Percentiles rank a stretch among this genome's conserved stretches.
phyloP scores from a whole-genome alignment of 192 early-diverging fungal genomes.

The Ramicandelaber brevisporus region DNA sequence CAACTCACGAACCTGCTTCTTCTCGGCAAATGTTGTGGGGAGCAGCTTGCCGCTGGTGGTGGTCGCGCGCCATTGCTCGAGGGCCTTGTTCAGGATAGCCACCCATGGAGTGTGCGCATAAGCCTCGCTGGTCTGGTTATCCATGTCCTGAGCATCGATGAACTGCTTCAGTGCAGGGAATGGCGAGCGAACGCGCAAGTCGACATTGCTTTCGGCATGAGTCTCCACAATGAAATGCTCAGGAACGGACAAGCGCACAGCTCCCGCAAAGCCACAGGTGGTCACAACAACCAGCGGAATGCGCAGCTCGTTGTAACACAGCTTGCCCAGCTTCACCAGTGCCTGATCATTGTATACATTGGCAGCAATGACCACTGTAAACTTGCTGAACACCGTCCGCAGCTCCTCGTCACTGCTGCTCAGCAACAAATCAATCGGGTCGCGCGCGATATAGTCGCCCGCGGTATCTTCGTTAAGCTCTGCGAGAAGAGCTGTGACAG shows the following conservation, averaged over 20 bases:
- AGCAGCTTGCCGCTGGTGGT: constrained; percentile 13
- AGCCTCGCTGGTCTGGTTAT: constrained; percentile 30
- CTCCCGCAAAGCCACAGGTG: constrained; percentile 51
- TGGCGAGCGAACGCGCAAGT: constrained; percentile 63
- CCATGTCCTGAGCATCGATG: constrained; percentile 39
- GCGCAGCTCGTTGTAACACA: too few relatives aligned
- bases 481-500: constrained; percentile 29
- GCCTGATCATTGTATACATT: constrained; percentile 26
- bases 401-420: too few relatives aligned
- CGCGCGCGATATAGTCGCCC: too few relatives aligned
- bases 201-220: constrained; percentile 50
- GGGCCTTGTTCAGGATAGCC: constrained; percentile 48
- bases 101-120: constrained; percentile 67
- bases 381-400: too few relatives aligned
- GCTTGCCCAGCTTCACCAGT: too few relatives aligned
- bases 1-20: constrained; percentile 32
- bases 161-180: constrained; percentile 41
- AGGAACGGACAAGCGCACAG: constrained; percentile 32
- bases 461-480: constrained; percentile 85
- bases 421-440: too few relatives aligned
- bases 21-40: constrained; percentile 28
- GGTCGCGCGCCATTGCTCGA: constrained; percentile 49
- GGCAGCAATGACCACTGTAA: too few relatives aligned
- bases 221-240: constrained; percentile 84
- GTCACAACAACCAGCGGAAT: constrained; percentile 45